These are phyloP conservation scores for Bryum argenteum DNA, from an alignment of 225 moss, liverwort and hornwort species.

Conservation along the genomic window DNA sequence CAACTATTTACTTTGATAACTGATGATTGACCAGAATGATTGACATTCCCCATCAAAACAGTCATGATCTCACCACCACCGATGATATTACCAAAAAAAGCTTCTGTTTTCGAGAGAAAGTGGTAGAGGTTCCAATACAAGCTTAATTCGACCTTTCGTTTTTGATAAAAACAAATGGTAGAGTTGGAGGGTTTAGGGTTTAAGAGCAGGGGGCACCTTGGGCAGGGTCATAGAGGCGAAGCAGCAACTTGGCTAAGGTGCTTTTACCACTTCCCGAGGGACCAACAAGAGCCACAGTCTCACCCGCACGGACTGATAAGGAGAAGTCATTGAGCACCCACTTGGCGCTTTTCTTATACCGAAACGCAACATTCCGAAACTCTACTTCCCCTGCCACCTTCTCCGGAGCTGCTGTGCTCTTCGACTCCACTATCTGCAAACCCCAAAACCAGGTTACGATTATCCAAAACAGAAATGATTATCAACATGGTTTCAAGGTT, in stretches of 20 bases:
- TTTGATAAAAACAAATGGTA: too few relatives aligned
- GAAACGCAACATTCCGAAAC: constrained; percentile 74
- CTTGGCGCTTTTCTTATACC: constrained; percentile 62
- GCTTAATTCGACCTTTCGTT: too few relatives aligned
- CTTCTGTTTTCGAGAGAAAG: too few relatives aligned
- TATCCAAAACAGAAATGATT: background rate
- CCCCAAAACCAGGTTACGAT: constrained; percentile 1
- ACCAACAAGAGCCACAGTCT: constrained; percentile 95
- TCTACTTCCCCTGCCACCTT: constrained; percentile 77
- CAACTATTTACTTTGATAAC: too few relatives aligned
- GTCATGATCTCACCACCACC: too few relatives aligned
- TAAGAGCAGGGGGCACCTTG: constrained; percentile 35
- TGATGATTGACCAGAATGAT: too few relatives aligned
- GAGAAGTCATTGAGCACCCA: constrained; percentile 87
- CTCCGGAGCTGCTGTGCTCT: constrained; percentile 36
- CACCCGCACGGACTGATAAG: constrained; percentile 75
- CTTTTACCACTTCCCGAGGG: constrained; percentile 95
- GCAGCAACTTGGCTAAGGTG: constrained; percentile 89
- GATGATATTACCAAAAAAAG: too few relatives aligned
- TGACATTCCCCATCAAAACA: too few relatives aligned
- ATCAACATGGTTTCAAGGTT: constrained; percentile 2
- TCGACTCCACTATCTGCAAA: constrained; percentile 62
- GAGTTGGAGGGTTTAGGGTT: too few relatives aligned
- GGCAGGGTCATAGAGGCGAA: constrained; percentile 91
- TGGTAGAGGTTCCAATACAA: too few relatives aligned